Evolutionary conservation across 768 basidiomycete genomes (phyloP), one percentile per base, ranked within the genome.

Genomic region (Agrocybe praecox): DNA sequence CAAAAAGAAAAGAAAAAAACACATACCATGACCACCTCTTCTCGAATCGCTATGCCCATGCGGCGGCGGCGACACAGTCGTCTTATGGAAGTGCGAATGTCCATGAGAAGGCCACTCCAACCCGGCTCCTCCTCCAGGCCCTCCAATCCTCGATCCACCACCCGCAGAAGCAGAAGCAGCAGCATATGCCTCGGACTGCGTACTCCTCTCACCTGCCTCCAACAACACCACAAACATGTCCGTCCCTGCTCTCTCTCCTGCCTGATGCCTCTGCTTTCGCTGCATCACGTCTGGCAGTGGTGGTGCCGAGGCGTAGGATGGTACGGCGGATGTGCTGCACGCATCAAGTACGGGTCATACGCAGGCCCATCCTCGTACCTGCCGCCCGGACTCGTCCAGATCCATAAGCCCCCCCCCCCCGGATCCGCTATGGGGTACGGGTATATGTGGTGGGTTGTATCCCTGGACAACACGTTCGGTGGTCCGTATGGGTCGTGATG

Each of bases 211-310:
- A 32, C 71, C 68, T 15, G 69, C 69, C 55, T 71, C 69, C 6
- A 71, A 59, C 49, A 72, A 70, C 23, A 65, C 65, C 7, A 65
- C 65, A 32, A 70, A 70, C 51, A 67, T 61, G 22, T 67, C 68
- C 18, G 48, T 15, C 29, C 66, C 17, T 46, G 50, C 7, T 46
- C 56, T 49, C 42, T 59, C 19, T 57, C 52, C 18, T 48, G 57
- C 7, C 55, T 53, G 21, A n/a, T 24, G 32, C 33, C 26, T 24
- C 24, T 50, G 53, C 32, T 45, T 21, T 44, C 42, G 18, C 49
- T 33, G 40, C 26, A 29, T 29, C 26, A 9, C 26, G 18, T 29
- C 23, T 23, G 51, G 47, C 23, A 40, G 19, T n/a, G 46, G 46
- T n/a, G 36, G 44, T 12, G 42, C n/a, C n/a, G 33, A 0, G 36